Percentiles rank a stretch among this genome's conserved stretches.
Conservation (phyloP, 805 yeast genomes). For the Metschnikowia baotianmanensis region DNA sequence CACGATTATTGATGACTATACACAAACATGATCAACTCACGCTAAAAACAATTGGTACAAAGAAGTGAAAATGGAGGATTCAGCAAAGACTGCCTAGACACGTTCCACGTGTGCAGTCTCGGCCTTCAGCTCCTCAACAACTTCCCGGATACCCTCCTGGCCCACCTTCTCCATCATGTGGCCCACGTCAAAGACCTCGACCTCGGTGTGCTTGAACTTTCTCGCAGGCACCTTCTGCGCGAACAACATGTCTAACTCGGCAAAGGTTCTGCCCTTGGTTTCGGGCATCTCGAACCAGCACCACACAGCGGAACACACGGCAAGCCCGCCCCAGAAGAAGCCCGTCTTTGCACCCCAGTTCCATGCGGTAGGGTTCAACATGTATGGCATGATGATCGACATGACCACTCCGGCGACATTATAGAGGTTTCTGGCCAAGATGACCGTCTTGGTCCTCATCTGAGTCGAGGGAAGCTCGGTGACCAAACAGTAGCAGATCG, state of each 20-base stretch:
- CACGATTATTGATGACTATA: background rate
- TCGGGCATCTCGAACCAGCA: constrained; percentile 56
- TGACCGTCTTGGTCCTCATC: constrained; percentile 36
- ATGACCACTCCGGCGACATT: constrained; percentile 33
- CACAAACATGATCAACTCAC: no score
- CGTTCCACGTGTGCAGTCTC: constrained; percentile 16
- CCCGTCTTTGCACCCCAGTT: constrained; percentile 47
- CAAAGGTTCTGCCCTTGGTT: constrained; percentile 54
- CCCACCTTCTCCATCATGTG: constrained; percentile 36
- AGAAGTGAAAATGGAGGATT: background rate
- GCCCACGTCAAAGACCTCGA: constrained; percentile 39
- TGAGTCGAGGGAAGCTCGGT: constrained; percentile 37
- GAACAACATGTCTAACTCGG: constrained; percentile 59
- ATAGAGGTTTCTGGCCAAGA: constrained; percentile 39
- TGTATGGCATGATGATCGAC: constrained; percentile 35
- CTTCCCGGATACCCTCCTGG: constrained; percentile 29
- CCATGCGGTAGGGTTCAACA: constrained; percentile 47
- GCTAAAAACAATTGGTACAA: background rate
- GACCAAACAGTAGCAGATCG: constrained; percentile 38
- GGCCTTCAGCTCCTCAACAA: constrained; percentile 23
- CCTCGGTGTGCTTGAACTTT: constrained; percentile 39
- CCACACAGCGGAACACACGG: constrained; percentile 40
- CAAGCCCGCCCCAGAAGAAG: constrained; percentile 42
- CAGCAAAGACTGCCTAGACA: constrained; percentile 4
- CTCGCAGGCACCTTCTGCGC: constrained; percentile 39